These are phyloP conservation scores for Thielaviopsis punctulata DNA, from an alignment of 2,329 filamentous ascomycete species.

Conservation along the genomic window DNA sequence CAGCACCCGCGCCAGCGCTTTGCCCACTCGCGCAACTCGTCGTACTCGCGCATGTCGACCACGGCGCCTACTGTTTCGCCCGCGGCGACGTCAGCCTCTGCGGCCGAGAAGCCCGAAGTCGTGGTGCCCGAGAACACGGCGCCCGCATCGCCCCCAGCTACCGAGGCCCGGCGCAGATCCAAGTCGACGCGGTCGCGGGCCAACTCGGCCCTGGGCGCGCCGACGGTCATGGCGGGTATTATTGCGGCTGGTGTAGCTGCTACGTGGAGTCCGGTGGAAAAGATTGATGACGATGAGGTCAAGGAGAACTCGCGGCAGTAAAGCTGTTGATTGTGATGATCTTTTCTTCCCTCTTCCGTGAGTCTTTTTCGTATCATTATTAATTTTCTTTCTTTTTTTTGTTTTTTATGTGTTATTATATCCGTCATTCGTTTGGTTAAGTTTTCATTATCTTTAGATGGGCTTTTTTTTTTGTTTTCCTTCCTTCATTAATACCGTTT, in stretches of 20 bases:
- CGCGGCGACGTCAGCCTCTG: conserved; percentile 40
- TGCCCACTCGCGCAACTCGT: conserved; percentile 37
- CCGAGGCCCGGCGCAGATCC: conserved; percentile 46
- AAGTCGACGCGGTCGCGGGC: conserved; percentile 48
- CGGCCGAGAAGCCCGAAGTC: conserved; percentile 27
- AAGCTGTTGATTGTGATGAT: background rate
- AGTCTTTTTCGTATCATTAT: conserved; percentile 5
- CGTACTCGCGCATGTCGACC: conserved; percentile 41
- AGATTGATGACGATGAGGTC: conserved; percentile 19
- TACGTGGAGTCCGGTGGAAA: conserved; percentile 57
- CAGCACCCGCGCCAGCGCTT: conserved; percentile 47
- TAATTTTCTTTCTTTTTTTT: conserved; percentile 8
- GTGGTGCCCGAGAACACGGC: conserved; percentile 23
- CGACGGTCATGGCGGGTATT: conserved; percentile 69
- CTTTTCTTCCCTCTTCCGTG: conserved; percentile 7
- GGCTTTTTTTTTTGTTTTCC: background rate
- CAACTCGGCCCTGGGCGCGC: conserved; percentile 56
- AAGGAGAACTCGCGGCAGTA: conserved; percentile 10
- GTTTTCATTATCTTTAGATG: background rate
- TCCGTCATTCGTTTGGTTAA: background rate
- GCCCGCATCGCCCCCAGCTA: conserved; percentile 29
- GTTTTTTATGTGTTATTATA: conserved; percentile 2
- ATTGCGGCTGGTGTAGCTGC: conserved; percentile 60
- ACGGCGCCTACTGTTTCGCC: conserved; percentile 37
- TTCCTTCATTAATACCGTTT: background rate